phyloP scores from a whole-genome alignment of 2,329 filamentous ascomycete species.

The Xylaria sp. region DNA sequence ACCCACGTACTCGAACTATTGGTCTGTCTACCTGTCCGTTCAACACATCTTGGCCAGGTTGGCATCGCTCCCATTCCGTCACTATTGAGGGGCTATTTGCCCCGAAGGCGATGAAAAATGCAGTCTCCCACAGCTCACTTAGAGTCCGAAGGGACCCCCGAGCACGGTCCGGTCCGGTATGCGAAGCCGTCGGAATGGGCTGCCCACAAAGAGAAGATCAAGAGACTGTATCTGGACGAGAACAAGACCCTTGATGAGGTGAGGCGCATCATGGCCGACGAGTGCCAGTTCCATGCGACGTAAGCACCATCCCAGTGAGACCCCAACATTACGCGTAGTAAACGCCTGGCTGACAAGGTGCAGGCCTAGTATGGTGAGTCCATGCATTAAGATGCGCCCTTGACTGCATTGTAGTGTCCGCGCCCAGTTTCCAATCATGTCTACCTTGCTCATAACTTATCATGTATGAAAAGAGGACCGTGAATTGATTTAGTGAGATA shows the following conservation, averaged over 20 bases:
- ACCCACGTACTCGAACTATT: no score
- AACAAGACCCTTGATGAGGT: constrained; percentile 50
- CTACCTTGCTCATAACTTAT: constrained; percentile 2
- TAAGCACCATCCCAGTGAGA: constrained; percentile 35
- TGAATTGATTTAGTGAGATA: constrained; percentile 34
- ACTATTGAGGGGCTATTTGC: constrained; percentile 14
- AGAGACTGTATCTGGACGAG: constrained; percentile 48
- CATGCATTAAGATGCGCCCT: constrained; percentile 10
- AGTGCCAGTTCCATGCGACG: constrained; percentile 48
- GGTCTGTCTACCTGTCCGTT: neutral
- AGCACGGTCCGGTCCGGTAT: constrained; percentile 28
- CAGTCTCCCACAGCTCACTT: constrained; percentile 19
- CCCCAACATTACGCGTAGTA: neutral
- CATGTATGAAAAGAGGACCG: neutral
- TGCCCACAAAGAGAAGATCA: constrained; percentile 42
- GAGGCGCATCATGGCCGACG: constrained; percentile 47
- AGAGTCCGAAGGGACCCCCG: constrained; percentile 16
- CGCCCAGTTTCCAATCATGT: constrained; percentile 8
- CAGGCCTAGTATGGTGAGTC: constrained; percentile 46
- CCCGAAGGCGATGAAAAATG: constrained; percentile 18
- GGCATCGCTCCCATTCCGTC: constrained; percentile 6
- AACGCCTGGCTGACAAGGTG: constrained; percentile 19
- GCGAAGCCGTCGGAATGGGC: constrained; percentile 35
- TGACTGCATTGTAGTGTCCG: constrained; percentile 14
- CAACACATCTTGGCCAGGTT: neutral